Evolutionary conservation across 306 rosid genomes (phyloP).

Genomic region (Urtica urens): DNA sequence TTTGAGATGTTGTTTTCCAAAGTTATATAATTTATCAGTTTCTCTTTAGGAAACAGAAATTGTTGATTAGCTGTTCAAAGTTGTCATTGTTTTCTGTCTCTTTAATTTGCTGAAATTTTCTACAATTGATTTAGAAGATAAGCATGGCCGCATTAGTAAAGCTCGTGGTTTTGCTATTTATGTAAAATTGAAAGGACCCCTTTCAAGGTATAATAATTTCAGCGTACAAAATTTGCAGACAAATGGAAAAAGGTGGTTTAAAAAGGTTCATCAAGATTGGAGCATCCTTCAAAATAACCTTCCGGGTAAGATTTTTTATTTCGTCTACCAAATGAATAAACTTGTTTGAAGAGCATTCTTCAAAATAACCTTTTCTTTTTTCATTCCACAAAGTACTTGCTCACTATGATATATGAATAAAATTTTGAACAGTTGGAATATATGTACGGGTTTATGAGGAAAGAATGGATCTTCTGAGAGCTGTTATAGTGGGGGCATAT

Average conservation of each 20-base stretch:
- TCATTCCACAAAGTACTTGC: neutral
- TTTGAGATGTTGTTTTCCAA: neutral
- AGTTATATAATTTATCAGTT: too few species aligned
- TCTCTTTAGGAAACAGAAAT: neutral
- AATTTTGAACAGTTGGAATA: slow-evolving; percentile 56
- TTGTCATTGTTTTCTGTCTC: neutral
- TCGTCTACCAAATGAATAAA: too few species aligned
- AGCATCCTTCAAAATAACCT: slow-evolving; percentile 89
- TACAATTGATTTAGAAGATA: neutral
- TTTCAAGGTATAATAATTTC: slow-evolving; percentile 4
- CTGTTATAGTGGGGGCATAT: slow-evolving; percentile 95
- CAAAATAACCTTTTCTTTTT: slow-evolving; percentile 69
- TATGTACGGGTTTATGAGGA: slow-evolving; percentile 90
- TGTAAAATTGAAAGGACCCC: slow-evolving; percentile 7
- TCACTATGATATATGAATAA: neutral
- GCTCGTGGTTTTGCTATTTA: neutral
- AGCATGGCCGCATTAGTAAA: neutral
- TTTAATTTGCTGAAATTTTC: neutral
- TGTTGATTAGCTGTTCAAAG: neutral
- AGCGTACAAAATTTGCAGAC: slow-evolving; percentile 33
- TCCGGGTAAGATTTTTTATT: slow-evolving; percentile 48
- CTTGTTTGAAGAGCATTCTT: slow-evolving; percentile 86
- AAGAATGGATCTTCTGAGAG: slow-evolving; percentile 89
- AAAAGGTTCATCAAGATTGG: slow-evolving; percentile 99
- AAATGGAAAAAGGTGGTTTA: slow-evolving; percentile 71